phyloP scores from a whole-genome alignment of 495 filamentous ascomycete species.

The Jackrogersella minutella region DNA sequence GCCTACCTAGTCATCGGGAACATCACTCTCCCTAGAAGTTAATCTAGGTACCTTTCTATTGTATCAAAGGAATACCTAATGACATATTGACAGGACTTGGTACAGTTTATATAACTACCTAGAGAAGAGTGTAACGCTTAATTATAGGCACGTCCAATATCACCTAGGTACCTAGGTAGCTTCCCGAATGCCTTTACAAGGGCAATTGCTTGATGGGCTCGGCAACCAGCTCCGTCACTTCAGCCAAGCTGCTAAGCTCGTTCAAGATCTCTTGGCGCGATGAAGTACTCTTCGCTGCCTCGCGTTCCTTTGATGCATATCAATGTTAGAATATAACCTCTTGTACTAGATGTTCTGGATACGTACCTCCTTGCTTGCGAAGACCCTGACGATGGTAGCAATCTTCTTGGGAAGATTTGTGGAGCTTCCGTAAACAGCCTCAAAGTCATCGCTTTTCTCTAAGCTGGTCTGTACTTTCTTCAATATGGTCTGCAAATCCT shows the following conservation, averaged over 20 bases:
- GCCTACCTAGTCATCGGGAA: no score
- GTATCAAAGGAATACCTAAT: no score
- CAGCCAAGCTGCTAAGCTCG: conserved; percentile 7
- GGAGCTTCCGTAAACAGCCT: conserved; percentile 23
- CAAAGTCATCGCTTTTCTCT: background rate
- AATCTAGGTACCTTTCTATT: no score
- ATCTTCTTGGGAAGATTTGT: conserved; percentile 28
- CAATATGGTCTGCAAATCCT: conserved; percentile 1
- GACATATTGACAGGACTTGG: no score
- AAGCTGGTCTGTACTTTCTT: conserved; percentile 15
- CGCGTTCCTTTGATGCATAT: conserved; percentile 5
- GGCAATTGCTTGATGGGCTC: conserved; percentile 15
- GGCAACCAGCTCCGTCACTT: conserved; percentile 17
- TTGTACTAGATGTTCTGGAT: background rate
- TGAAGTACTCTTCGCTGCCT: conserved; percentile 10
- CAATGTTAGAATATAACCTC: background rate
- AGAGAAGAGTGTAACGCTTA: no score
- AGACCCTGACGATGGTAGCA: conserved; percentile 9
- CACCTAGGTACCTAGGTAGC: no score
- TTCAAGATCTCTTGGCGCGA: conserved; percentile 11
- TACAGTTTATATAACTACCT: no score
- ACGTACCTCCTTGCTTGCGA: conserved; percentile 24
- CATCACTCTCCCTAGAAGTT: no score
- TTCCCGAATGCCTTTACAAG: background rate
- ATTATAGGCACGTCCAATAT: background rate